Conservation (phyloP, 73 alveolate genomes). For the Effrenium voratum region DNA sequence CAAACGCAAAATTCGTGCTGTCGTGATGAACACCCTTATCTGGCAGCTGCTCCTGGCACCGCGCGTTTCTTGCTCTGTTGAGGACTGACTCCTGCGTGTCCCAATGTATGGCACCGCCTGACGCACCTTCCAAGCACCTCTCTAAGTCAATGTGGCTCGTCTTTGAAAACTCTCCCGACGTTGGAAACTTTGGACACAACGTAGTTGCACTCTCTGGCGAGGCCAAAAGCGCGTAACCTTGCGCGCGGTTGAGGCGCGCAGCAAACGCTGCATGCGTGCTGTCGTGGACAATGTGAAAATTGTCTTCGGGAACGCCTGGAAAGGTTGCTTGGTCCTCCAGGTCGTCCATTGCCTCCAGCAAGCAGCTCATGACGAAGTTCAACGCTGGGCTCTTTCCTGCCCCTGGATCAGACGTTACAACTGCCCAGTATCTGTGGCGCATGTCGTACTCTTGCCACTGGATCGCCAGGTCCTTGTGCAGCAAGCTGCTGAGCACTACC, state of each 20-base stretch:
- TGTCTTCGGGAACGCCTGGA: neutral
- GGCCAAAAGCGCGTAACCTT: neutral
- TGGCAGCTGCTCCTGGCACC: neutral
- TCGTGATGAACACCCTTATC: neutral
- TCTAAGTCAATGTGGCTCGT: neutral
- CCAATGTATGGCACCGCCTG: neutral
- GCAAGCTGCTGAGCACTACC: neutral
- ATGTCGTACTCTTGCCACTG: neutral
- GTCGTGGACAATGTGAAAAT: neutral
- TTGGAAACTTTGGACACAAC: neutral
- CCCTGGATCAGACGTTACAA: neutral
- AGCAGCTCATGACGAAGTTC: neutral
- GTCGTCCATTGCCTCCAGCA: neutral
- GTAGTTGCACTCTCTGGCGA: neutral
- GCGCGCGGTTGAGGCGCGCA: neutral
- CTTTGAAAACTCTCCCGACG: neutral
- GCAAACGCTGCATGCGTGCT: constrained; percentile 30
- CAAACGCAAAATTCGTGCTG: neutral
- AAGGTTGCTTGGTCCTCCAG: neutral
- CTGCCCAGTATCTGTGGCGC: neutral
- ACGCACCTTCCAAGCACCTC: neutral
- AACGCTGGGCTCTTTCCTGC: neutral
- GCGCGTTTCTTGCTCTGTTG: neutral
- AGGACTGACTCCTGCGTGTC: neutral
- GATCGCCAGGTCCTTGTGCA: neutral